Evolutionary conservation across 176 grass and related monocot genomes (phyloP).

Genomic region (Lolium rigidum): DNA sequence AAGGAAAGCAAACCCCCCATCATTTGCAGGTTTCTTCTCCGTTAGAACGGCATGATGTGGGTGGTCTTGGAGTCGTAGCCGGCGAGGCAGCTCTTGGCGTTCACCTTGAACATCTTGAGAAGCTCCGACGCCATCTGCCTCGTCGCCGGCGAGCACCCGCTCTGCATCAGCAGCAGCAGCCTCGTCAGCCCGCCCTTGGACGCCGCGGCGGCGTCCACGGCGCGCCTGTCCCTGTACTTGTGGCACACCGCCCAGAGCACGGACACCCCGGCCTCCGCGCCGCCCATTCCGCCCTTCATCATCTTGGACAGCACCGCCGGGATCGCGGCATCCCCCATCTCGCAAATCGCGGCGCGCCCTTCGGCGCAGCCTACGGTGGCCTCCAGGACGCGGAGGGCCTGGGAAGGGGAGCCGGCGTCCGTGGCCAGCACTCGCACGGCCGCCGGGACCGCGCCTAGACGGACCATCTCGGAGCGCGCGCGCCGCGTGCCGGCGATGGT

Average conservation of each 20-base stretch:
- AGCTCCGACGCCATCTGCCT: conserved; percentile 81
- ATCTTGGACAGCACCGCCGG: conserved; percentile 60
- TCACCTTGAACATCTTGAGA: conserved; percentile 82
- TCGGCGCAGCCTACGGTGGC: conserved; percentile 67
- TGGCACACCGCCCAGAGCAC: conserved; percentile 92
- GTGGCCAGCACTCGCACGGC: conserved; percentile 52
- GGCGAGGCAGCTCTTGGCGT: conserved; percentile 85
- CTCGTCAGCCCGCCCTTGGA: conserved; percentile 67
- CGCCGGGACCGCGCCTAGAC: conserved; percentile 54
- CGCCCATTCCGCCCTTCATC: conserved; percentile 74
- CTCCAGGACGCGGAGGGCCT: conserved; percentile 61
- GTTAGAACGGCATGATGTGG: conserved; percentile 93
- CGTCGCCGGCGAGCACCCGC: conserved; percentile 70
- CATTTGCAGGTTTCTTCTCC: conserved; percentile 30
- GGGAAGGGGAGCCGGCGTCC: neutral
- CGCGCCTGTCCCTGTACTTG: conserved; percentile 67
- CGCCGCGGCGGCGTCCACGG: conserved; percentile 61
- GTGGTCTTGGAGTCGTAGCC: conserved; percentile 93
- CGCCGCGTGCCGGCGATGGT: conserved; percentile 43
- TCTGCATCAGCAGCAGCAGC: conserved; percentile 86
- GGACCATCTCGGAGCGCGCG: conserved; percentile 51
- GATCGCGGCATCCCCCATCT: conserved; percentile 45
- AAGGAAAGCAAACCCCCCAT: neutral
- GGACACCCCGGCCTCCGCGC: conserved; percentile 70
- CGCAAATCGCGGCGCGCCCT: conserved; percentile 81